Conservation (phyloP, 257 asterid genomes). For the Leonotis leonurus region DNA sequence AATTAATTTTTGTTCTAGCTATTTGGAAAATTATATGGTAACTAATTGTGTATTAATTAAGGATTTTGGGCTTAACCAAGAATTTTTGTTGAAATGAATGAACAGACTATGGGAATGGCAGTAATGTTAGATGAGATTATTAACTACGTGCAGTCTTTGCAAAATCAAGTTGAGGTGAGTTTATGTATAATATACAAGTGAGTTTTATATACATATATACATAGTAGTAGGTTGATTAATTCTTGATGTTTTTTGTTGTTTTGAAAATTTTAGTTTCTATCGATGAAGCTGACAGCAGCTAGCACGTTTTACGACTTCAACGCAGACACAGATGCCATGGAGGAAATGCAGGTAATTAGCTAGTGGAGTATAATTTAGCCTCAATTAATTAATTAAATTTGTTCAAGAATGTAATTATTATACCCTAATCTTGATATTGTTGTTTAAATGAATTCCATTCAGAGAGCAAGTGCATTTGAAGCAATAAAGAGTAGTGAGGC, state of each 20-base stretch:
- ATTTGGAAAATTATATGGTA: too few species aligned
- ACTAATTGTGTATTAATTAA: too few species aligned
- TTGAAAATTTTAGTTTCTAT: conserved; percentile 56
- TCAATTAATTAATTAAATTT: not conserved
- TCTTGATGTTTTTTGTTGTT: not conserved
- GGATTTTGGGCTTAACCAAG: too few species aligned
- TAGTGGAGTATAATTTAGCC: too few species aligned
- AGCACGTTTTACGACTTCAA: conserved; percentile 58
- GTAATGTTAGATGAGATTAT: conserved; percentile 90
- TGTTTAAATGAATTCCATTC: too few species aligned
- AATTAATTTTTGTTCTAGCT: not conserved
- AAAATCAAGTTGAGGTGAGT: conserved; percentile 86
- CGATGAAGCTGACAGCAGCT: conserved; percentile 86
- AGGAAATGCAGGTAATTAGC: conserved; percentile 34
- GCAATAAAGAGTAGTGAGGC: conserved; percentile 47
- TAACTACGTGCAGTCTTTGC: conserved; percentile 82
- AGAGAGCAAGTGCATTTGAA: conserved; percentile 59
- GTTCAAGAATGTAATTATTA: too few species aligned
- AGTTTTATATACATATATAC: not conserved
- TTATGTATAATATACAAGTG: not conserved
- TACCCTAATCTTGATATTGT: too few species aligned
- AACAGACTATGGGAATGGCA: conserved; percentile 96
- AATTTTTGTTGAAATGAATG: conserved; percentile 10
- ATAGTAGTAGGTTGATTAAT: not conserved
- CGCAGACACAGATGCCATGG: conserved; percentile 39